Percentiles rank a stretch among this genome's conserved stretches.
Evolutionary conservation across 441 rosid species (phyloP).

Genomic region (Corymbia citriodora): DNA sequence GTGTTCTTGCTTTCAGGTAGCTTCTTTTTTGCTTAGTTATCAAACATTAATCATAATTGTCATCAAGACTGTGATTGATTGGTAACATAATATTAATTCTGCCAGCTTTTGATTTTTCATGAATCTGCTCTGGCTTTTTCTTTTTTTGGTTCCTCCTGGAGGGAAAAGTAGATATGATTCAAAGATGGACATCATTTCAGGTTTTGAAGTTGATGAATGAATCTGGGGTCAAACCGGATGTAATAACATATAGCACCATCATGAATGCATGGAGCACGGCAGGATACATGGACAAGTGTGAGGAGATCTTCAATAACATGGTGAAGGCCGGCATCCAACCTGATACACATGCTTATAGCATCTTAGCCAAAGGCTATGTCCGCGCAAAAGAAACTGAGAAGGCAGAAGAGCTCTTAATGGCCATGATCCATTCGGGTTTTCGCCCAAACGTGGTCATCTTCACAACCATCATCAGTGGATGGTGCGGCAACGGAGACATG

Average conservation of each 20-base stretch:
- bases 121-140: background rate
- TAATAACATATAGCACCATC: conserved; percentile 83
- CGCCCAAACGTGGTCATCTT: conserved; percentile 78
- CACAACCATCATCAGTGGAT: conserved; percentile 84
- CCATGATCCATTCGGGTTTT: conserved; percentile 46
- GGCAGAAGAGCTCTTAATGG: conserved; percentile 57
- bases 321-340: conserved; percentile 69
- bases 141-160: background rate
- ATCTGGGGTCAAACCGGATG: conserved; percentile 71
- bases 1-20: background rate
- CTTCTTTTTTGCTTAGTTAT: background rate
- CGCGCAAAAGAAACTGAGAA: conserved; percentile 72
- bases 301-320: conserved; percentile 81
- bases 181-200: conserved; percentile 17
- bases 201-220: conserved; percentile 72
- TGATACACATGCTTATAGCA: conserved; percentile 69
- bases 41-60: background rate
- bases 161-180: background rate
- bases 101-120: background rate
- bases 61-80: background rate
- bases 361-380: conserved; percentile 84
- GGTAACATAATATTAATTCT: background rate
- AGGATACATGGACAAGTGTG: conserved; percentile 84
- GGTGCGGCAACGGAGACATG: conserved; percentile 84
- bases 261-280: conserved; percentile 94